These are phyloP conservation scores for Cadophora sp. DNA, from an alignment of 2,329 filamentous ascomycete genomes.

Conservation along the genomic window DNA sequence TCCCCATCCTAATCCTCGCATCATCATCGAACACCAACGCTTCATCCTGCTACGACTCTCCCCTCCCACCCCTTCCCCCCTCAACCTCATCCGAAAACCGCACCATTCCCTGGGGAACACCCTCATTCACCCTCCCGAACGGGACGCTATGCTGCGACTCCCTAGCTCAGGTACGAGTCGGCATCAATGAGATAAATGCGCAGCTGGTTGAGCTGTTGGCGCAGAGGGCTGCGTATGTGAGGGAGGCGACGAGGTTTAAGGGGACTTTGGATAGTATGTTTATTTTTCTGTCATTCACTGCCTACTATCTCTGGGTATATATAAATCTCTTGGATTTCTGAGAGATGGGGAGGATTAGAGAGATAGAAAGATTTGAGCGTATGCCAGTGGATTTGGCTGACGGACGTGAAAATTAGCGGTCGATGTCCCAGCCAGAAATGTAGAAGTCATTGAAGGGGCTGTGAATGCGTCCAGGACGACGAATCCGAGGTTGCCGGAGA, in stretches of 20 bases:
- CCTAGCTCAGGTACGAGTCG: slow-evolving; percentile 26
- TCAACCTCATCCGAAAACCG: slow-evolving; percentile 4
- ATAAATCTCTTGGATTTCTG: background rate
- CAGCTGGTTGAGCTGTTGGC: slow-evolving; percentile 28
- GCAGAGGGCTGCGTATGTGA: slow-evolving; percentile 28
- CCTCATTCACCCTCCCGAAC: slow-evolving; percentile 22
- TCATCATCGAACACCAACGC: slow-evolving; percentile 4
- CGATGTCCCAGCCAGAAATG: slow-evolving; percentile 28
- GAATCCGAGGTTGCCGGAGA: slow-evolving; percentile 23
- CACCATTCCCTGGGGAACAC: slow-evolving; percentile 29
- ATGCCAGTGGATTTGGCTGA: background rate
- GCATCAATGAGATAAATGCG: slow-evolving; percentile 26
- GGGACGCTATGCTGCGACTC: slow-evolving; percentile 30
- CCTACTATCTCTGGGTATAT: background rate
- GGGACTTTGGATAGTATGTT: slow-evolving; percentile 16
- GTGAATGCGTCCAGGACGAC: slow-evolving; percentile 24
- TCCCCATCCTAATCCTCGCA: background rate
- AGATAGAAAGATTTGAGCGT: background rate
- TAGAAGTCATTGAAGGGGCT: slow-evolving; percentile 25
- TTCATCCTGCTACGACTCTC: slow-evolving; percentile 24
- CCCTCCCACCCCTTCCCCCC: slow-evolving; percentile 8
- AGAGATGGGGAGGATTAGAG: background rate
- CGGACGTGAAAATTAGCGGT: slow-evolving; percentile 1
- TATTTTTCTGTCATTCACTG: background rate
- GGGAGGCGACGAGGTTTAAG: slow-evolving; percentile 35